phyloP scores from a whole-genome alignment of 2,329 filamentous ascomycete species.

The Penicillium sp. region DNA sequence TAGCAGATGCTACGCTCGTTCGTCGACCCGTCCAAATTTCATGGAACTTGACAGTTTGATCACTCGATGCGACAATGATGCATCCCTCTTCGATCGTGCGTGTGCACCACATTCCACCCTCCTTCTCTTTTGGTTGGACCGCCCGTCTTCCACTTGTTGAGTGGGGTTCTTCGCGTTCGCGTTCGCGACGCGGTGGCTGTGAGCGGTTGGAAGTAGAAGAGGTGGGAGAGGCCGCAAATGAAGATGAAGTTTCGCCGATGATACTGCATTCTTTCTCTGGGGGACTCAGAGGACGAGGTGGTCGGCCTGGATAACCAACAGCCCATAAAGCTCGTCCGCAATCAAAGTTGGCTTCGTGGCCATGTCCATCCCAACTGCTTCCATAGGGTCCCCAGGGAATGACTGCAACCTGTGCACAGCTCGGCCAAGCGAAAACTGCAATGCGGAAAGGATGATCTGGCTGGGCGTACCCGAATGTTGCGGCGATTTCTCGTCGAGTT shows the following conservation, averaged over 20 bases:
- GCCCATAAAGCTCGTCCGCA: constrained; percentile 73
- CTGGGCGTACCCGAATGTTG: constrained; percentile 91
- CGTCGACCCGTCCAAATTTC: constrained; percentile 80
- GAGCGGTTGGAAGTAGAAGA: background rate
- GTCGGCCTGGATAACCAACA: constrained; percentile 77
- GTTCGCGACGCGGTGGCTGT: background rate
- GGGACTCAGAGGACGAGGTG: constrained; percentile 40
- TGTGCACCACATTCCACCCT: constrained; percentile 60
- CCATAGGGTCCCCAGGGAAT: constrained; percentile 76
- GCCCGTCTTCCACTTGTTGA: constrained; percentile 25
- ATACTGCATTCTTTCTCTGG: constrained; percentile 12
- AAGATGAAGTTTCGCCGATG: constrained; percentile 15
- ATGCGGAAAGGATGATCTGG: constrained; percentile 88
- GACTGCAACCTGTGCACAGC: constrained; percentile 80
- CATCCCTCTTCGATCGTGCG: constrained; percentile 73
- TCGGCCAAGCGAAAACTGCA: constrained; percentile 93
- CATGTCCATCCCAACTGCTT: constrained; percentile 32
- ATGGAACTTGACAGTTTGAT: constrained; percentile 92
- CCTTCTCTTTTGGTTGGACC: constrained; percentile 44
- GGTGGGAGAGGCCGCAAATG: constrained; percentile 7
- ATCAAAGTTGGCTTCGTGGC: constrained; percentile 33
- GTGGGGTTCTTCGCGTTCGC: constrained; percentile 2
- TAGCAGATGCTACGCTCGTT: constrained; percentile 57
- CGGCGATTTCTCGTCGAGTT: constrained; percentile 82
- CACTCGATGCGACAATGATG: constrained; percentile 88